Base-by-base conservation (phyloP, 176 grass and related monocot species). In the Paspalum vaginatum region DNA sequence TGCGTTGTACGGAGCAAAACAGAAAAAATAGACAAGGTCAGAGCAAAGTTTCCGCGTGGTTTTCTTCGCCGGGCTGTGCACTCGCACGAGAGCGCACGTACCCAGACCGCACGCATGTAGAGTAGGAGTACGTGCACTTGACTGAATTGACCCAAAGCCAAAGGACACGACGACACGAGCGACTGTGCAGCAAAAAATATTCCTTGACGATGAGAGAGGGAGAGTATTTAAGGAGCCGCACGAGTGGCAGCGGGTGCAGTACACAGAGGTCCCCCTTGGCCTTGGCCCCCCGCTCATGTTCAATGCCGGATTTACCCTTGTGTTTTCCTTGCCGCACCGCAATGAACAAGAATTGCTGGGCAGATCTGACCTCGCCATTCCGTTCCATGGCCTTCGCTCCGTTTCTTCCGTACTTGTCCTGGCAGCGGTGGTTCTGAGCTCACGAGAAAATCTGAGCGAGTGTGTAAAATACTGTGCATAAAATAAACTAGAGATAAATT, bases 171-270 rank as follows among this genome's bases (percentile, higher is more conserved):
- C 11, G 65, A 76, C 68, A 79, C 52, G 73, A 42, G 66, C 54
- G 68, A 78, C 74, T 51, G 79, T 81, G 75, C 60, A 61, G 42
- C 16, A 27, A 61, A 80, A 77, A 55, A 82, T 91, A 77, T 81
- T 84, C 62, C 45, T 42, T 41, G 21, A 66, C 41, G 61, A 53
- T 20, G 7, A 61, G 13, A 45, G 22, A 24, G 6, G 18, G 18
- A 7, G 24, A 6, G 20, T 82, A 93, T 76, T 90, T 72, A 85
- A 93, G 58, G 57, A 85, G 53, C 79, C 91, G 88, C 91, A 93
- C 88, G 88, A 83, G 88, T 90, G 86, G 88, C 82, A 88, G 45
- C 74, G 56, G 55, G 60, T 85, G 18, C 82, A 83, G 84, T 78
- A 86, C 68, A 88, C 27, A 58, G 50, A 40, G 79, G 74, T 88